Percentiles rank a stretch among this genome's conserved stretches.
These are phyloP conservation scores for Entonaema liquescens DNA, from an alignment of 495 filamentous ascomycete genomes.

Conservation along the genomic window DNA sequence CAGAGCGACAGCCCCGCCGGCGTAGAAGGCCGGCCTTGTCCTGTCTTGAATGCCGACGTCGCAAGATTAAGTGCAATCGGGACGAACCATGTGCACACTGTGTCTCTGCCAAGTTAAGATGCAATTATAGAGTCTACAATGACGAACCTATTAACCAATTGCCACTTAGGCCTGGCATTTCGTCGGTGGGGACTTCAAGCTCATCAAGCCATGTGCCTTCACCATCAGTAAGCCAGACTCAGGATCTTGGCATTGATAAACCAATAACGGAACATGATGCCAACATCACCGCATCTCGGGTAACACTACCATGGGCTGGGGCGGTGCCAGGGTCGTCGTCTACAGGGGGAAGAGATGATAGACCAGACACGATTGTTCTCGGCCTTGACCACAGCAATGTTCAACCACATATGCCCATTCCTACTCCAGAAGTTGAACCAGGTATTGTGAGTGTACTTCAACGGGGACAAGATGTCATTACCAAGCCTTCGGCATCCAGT, in stretches of 20 bases:
- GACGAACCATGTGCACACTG: constrained; percentile 57
- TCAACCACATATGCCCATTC: neutral
- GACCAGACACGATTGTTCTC: neutral
- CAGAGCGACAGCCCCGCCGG: constrained; percentile 41
- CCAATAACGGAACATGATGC: constrained; percentile 6
- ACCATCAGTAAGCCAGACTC: neutral
- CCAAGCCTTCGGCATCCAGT: constrained; percentile 28
- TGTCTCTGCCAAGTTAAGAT: constrained; percentile 40
- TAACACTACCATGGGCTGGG: neutral
- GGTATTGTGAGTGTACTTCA: constrained; percentile 31
- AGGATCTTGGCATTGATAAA: neutral
- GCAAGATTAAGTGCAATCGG: constrained; percentile 62
- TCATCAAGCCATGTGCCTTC: constrained; percentile 16
- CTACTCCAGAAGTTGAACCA: constrained; percentile 7
- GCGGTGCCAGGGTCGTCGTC: neutral
- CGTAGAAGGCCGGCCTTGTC: constrained; percentile 52
- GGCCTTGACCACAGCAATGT: neutral
- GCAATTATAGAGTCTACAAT: constrained; percentile 34
- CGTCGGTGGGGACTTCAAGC: constrained; percentile 4
- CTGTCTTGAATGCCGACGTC: constrained; percentile 59
- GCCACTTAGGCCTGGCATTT: neutral
- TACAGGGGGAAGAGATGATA: neutral
- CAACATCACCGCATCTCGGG: neutral
- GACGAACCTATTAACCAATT: constrained; percentile 8
- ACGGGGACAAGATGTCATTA: constrained; percentile 26